Percentiles rank a stretch among this genome's conserved stretches.
phyloP scores from a whole-genome alignment of 371 early-diverging fungal genomes.

The Lichtheimia ramosa region DNA sequence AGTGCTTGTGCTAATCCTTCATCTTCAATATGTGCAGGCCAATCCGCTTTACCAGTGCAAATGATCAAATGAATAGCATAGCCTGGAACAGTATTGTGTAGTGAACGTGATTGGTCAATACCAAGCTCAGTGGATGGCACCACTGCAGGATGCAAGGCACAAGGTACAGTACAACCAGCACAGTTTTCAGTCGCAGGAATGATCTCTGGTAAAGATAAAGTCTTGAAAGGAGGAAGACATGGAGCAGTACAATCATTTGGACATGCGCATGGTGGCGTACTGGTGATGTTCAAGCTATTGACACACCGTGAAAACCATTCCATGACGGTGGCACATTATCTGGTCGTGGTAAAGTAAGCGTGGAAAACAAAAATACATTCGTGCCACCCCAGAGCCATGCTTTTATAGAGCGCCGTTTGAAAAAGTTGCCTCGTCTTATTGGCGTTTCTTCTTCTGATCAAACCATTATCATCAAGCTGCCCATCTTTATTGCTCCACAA shows the following conservation, averaged over 20 bases:
- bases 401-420: too few species aligned
- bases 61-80: constrained; percentile 38
- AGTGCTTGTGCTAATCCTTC: constrained; percentile 33
- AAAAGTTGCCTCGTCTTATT: too few species aligned
- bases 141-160: constrained; percentile 27
- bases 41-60: constrained; percentile 33
- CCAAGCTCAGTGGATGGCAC: constrained; percentile 22
- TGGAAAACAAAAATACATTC: neutral
- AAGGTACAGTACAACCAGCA: constrained; percentile 30
- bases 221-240: constrained; percentile 25
- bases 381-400: too few species aligned
- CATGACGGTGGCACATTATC: constrained; percentile 15
- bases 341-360: neutral
- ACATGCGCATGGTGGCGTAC: constrained; percentile 5
- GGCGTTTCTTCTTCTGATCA: too few species aligned
- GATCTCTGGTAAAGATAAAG: constrained; percentile 24
- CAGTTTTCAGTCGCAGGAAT: constrained; percentile 15
- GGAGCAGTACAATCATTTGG: constrained; percentile 14
- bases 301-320: constrained; percentile 36
- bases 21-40: constrained; percentile 44
- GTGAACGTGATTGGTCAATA: constrained; percentile 34
- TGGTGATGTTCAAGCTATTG: constrained; percentile 23
- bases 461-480: too few species aligned
- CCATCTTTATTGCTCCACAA: too few species aligned
- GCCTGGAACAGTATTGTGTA: constrained; percentile 34